Evolutionary conservation across 2,329 filamentous ascomycete genomes (phyloP).

Genomic region (Bipolaris bicolor): DNA sequence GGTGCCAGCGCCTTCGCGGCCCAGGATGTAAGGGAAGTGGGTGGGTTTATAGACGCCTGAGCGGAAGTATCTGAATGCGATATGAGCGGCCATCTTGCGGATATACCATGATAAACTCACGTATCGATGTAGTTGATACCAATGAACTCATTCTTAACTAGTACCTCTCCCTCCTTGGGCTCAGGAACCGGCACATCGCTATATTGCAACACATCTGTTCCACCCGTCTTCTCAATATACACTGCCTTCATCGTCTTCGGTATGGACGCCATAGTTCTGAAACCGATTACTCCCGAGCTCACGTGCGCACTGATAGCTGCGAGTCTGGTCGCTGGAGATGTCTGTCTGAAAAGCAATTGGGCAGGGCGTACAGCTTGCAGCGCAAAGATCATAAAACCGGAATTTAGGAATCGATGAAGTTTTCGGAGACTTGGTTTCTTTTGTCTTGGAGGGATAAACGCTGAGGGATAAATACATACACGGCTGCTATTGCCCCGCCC

Average conservation of each 20-base stretch:
- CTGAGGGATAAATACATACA: slow-evolving; percentile 18
- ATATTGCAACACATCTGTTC: slow-evolving; percentile 73
- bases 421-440: neutral
- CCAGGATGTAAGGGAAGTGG: slow-evolving; percentile 74
- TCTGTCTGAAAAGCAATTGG: slow-evolving; percentile 10
- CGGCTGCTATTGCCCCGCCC: slow-evolving; percentile 1
- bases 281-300: slow-evolving; percentile 10
- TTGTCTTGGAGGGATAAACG: neutral
- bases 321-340: slow-evolving; percentile 29
- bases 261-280: slow-evolving; percentile 55
- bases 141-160: slow-evolving; percentile 79
- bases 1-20: slow-evolving; percentile 78
- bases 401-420: neutral
- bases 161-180: slow-evolving; percentile 71
- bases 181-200: slow-evolving; percentile 74
- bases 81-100: neutral
- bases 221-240: slow-evolving; percentile 73
- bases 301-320: slow-evolving; percentile 25
- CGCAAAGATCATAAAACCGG: slow-evolving; percentile 24
- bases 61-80: slow-evolving; percentile 73
- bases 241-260: slow-evolving; percentile 76
- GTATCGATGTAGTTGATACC: slow-evolving; percentile 92
- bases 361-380: slow-evolving; percentile 17
- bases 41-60: slow-evolving; percentile 77
- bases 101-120: slow-evolving; percentile 43